Base-by-base conservation (phyloP, 805 yeast genomes). In the Pichia kluyveri region DNA sequence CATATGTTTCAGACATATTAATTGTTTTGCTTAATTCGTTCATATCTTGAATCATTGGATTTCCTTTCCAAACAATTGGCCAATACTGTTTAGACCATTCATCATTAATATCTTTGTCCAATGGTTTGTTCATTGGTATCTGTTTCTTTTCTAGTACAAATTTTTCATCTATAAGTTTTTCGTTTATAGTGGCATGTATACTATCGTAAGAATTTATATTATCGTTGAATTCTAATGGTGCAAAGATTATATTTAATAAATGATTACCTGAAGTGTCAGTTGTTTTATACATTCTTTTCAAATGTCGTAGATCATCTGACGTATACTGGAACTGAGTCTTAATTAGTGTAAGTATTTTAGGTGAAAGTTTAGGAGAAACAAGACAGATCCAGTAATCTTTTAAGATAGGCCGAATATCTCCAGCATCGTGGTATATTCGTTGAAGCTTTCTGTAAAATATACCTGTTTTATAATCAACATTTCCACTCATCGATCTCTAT, bases 21-120 rank as follows among this genome's bases (percentile, higher is more conserved):
- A 81, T 57, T 1, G 31, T 37, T 28, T 52, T 58, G 45, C 52
- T 53, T 23, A 54, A 48, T 48, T 77, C 79, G 30, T 82, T 79
- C 38, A 87, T 63, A 32, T 75, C 76, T 57, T 85, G 93, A 50
- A 81, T 79, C 55, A 80, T 72, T 0, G 96, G 95, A 59, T 90
- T 88, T 0, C 98, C 98, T 55, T 89, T 82, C 98, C 98, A 93
- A 38, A 87, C 73, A 46, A 87, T 67, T 0, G 98, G 98, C 99
- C 98, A 91, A 54, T 74, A 76, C 17, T 67, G 54, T 5, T 63
- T 48, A 2, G 89, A 75, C 96, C 96, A 90, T 40, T 69, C 68
- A 1, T 64, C 50, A 23, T 83, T 75, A 15, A 79, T 62, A n/a
- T 82, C 88, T 54, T 82, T 85, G 4, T 87, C 79, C 6, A 75